Conservation (phyloP, 2,329 filamentous ascomycete species). For the Talaromyces atroroseus region DNA sequence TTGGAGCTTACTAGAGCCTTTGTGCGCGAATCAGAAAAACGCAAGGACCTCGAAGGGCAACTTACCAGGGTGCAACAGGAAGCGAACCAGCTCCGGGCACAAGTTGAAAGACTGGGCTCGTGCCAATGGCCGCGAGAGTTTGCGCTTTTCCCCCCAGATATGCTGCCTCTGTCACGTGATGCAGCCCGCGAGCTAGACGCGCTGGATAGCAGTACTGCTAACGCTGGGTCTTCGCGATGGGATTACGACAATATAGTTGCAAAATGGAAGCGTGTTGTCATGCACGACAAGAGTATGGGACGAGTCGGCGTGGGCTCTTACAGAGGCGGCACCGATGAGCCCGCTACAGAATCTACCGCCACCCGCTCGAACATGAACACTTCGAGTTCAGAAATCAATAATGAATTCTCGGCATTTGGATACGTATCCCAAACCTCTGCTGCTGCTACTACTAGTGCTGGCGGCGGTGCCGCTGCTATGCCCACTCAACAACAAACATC, state of each 20-base stretch:
- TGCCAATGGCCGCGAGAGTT: constrained; percentile 48
- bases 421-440: not conserved
- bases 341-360: not conserved
- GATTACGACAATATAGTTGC: constrained; percentile 44
- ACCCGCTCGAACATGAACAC: constrained; percentile 1
- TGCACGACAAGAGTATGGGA: constrained; percentile 41
- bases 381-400: constrained; percentile 5
- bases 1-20: constrained; percentile 45
- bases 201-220: constrained; percentile 28
- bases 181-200: constrained; percentile 34
- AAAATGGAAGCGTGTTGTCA: constrained; percentile 46
- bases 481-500: constrained; percentile 1
- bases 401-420: constrained; percentile 1
- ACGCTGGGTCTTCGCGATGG: constrained; percentile 36
- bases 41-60: constrained; percentile 38
- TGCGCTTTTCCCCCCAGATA: constrained; percentile 43
- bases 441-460: not conserved
- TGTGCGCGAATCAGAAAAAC: constrained; percentile 40
- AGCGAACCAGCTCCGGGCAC: constrained; percentile 43
- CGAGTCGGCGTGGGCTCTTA: constrained; percentile 24
- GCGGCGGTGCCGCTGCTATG: not conserved
- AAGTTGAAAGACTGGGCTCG: constrained; percentile 41
- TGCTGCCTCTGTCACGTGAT: constrained; percentile 35
- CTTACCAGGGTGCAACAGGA: constrained; percentile 44
- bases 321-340: constrained; percentile 18